Conservation (phyloP, 2,329 filamentous ascomycete genomes). For the Chaetomium globosum region DNA sequence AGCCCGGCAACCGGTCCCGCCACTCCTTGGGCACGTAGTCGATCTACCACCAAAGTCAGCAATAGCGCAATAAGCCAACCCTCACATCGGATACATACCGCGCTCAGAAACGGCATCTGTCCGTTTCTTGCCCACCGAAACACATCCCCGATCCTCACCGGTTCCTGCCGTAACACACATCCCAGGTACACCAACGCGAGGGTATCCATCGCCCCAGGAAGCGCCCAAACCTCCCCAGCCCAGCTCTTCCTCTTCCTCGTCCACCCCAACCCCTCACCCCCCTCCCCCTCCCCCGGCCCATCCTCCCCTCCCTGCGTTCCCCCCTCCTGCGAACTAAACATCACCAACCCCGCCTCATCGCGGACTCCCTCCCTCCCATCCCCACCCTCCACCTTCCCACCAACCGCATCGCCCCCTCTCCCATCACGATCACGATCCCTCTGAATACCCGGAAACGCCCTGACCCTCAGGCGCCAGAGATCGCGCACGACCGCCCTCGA, state of each 20-base stretch:
- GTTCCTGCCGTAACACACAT: conserved; percentile 72
- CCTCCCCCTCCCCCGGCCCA: conserved; percentile 30
- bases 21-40: conserved; percentile 64
- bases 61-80: neutral
- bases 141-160: conserved; percentile 74
- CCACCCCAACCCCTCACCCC: conserved; percentile 9
- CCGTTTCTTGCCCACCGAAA: conserved; percentile 67
- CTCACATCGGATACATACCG: conserved; percentile 51
- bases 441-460: conserved; percentile 58
- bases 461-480: conserved; percentile 75
- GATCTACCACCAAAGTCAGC: conserved; percentile 46
- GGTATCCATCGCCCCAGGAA: conserved; percentile 73
- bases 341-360: conserved; percentile 42
- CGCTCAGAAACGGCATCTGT: conserved; percentile 71
- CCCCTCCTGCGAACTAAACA: conserved; percentile 66
- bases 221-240: conserved; percentile 53
- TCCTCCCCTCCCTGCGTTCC: conserved; percentile 45
- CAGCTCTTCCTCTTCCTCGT: conserved; percentile 46
- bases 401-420: conserved; percentile 41
- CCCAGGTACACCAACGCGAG: conserved; percentile 80
- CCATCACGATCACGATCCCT: conserved; percentile 42
- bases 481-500: conserved; percentile 81
- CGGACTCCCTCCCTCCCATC: neutral
- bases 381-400: conserved; percentile 42
- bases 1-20: conserved; percentile 63